A percentile compares a stretch with the other conserved stretches of the same genome.
These are phyloP conservation scores for Colletotrichum melonis DNA, from an alignment of 2,329 filamentous ascomycete genomes.

Conservation along the genomic window DNA sequence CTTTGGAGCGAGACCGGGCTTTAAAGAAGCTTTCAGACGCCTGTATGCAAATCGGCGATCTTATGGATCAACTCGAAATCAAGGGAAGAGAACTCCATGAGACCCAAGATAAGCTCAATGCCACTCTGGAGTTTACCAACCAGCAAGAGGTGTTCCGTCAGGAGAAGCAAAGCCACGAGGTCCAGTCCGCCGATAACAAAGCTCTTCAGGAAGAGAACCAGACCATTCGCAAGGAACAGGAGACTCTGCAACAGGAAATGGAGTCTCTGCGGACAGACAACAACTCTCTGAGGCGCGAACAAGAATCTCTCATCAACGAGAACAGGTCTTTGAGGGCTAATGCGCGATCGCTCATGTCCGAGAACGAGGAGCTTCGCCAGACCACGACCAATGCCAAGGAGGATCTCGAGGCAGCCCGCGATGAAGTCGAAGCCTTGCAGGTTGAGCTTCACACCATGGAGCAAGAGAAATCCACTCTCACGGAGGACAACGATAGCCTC, in stretches of 20 bases:
- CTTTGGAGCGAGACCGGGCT: slow-evolving; percentile 73
- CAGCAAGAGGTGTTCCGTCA: slow-evolving; percentile 44
- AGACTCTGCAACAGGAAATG: slow-evolving; percentile 51
- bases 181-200: slow-evolving; percentile 53
- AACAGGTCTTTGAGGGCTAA: slow-evolving; percentile 57
- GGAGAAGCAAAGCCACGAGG: slow-evolving; percentile 53
- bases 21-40: slow-evolving; percentile 71
- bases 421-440: slow-evolving; percentile 54
- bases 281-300: slow-evolving; percentile 53
- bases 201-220: slow-evolving; percentile 55
- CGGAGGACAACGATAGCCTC: slow-evolving; percentile 63
- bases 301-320: slow-evolving; percentile 55
- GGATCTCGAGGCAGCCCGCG: slow-evolving; percentile 53
- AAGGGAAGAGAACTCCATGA: slow-evolving; percentile 56
- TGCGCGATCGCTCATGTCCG: slow-evolving; percentile 53
- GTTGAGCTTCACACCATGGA: slow-evolving; percentile 51
- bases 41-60: slow-evolving; percentile 66
- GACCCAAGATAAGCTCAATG: slow-evolving; percentile 54
- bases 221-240: slow-evolving; percentile 48
- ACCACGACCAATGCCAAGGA: slow-evolving; percentile 52
- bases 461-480: slow-evolving; percentile 57
- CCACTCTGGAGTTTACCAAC: slow-evolving; percentile 43
- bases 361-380: slow-evolving; percentile 57
- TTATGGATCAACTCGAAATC: slow-evolving; percentile 54
- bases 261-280: slow-evolving; percentile 55